phyloP scores from a whole-genome alignment of 805 yeast species.

The Saturnispora serradocipensis region DNA sequence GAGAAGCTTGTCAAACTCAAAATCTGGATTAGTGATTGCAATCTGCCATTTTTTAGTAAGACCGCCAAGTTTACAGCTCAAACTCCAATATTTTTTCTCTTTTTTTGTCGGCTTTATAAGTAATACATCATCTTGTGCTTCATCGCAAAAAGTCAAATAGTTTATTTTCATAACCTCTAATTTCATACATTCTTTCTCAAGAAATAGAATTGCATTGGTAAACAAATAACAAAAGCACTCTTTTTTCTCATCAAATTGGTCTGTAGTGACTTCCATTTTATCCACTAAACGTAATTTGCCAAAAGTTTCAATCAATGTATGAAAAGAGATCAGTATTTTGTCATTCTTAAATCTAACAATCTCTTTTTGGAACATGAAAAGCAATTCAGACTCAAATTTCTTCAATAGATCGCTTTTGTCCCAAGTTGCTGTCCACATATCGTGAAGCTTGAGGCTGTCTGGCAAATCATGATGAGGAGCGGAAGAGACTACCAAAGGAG shows the following conservation, averaged over 20 bases:
- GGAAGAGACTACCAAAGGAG: slow-evolving; percentile 28
- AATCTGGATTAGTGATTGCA: slow-evolving; percentile 19
- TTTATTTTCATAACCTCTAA: slow-evolving; percentile 14
- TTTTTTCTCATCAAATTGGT: slow-evolving; percentile 4
- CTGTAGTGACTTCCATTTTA: slow-evolving; percentile 14
- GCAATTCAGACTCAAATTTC: slow-evolving; percentile 19
- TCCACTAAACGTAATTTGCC: slow-evolving; percentile 27
- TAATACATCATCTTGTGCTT: slow-evolving; percentile 4
- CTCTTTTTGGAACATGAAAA: background rate
- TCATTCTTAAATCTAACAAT: slow-evolving; percentile 11
- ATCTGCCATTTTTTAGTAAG: slow-evolving; percentile 24
- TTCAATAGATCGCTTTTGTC: slow-evolving; percentile 15
- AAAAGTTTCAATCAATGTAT: slow-evolving; percentile 15
- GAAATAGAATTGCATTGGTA: slow-evolving; percentile 17
- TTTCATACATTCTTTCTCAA: slow-evolving; percentile 7
- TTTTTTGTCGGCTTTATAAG: slow-evolving; percentile 7
- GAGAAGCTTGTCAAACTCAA: slow-evolving; percentile 18
- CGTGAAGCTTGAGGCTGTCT: background rate
- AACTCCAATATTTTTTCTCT: background rate
- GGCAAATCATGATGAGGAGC: slow-evolving; percentile 13
- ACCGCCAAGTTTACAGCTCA: background rate
- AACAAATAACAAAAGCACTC: slow-evolving; percentile 24
- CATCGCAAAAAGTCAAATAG: slow-evolving; percentile 12
- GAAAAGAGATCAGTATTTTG: slow-evolving; percentile 10
- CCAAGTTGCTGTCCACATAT: slow-evolving; percentile 14